phyloP scores from a whole-genome alignment of 2,329 filamentous ascomycete genomes.

The Phoma herbarum region DNA sequence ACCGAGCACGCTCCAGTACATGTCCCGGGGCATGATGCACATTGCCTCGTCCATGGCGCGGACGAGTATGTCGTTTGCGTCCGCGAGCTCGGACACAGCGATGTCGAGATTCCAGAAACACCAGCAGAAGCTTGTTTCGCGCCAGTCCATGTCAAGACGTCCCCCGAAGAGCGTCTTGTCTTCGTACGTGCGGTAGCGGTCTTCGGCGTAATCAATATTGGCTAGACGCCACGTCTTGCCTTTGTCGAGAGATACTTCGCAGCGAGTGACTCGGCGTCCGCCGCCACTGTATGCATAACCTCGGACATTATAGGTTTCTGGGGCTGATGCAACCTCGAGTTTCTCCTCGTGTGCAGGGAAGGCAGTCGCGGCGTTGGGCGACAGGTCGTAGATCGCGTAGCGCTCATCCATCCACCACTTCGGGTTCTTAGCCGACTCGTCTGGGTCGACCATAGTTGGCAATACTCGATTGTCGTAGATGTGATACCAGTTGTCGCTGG shows the following conservation, averaged over 20 bases:
- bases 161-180: slow-evolving; percentile 77
- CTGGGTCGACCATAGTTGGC: slow-evolving; percentile 84
- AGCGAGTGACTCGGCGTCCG: slow-evolving; percentile 80
- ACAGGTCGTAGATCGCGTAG: slow-evolving; percentile 93
- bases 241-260: slow-evolving; percentile 84
- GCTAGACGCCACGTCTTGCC: slow-evolving; percentile 82
- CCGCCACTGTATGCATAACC: slow-evolving; percentile 92
- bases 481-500: slow-evolving; percentile 95
- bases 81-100: slow-evolving; percentile 66
- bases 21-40: slow-evolving; percentile 86
- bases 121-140: slow-evolving; percentile 88
- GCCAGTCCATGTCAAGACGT: slow-evolving; percentile 79
- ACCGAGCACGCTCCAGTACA: slow-evolving; percentile 94
- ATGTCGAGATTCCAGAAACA: slow-evolving; percentile 87
- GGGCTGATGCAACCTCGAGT: slow-evolving; percentile 60
- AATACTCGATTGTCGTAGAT: slow-evolving; percentile 92
- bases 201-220: slow-evolving; percentile 82
- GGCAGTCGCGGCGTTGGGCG: slow-evolving; percentile 82
- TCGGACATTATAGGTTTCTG: slow-evolving; percentile 68
- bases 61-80: slow-evolving; percentile 77
- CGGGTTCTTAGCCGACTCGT: slow-evolving; percentile 76
- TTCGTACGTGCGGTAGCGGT: slow-evolving; percentile 75
- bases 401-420: slow-evolving; percentile 88
- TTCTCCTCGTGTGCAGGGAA: slow-evolving; percentile 81
- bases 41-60: slow-evolving; percentile 90